Base-by-base conservation (phyloP, 1,139 yeast genomes). In the Protomyces inundatus region DNA sequence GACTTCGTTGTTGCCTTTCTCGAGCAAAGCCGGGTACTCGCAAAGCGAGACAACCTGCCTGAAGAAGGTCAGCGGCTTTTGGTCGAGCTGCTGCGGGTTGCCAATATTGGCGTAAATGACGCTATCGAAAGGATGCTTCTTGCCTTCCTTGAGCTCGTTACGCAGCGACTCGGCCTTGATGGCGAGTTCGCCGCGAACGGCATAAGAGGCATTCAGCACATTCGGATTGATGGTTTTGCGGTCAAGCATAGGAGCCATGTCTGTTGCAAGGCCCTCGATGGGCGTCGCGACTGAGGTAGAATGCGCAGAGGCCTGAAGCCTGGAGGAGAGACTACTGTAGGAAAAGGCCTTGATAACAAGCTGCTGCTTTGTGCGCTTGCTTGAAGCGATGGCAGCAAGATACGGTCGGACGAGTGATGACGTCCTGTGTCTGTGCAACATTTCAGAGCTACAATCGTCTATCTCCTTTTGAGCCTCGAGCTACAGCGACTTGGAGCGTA, bases 51-150 rank as follows among this genome's bases (percentile, higher is more conserved):
- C 78, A 3, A 91, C 96, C 74, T 91, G 96, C 72, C 98, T 82
- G 76, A 90, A 90, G 80, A 95, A 95, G n/a, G 96, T 89, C 71
- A 93, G 79, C 1, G 98, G 98, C 71, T 85, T 82, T 76, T 93
- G 99, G 71, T 89, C 93, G 71, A 93, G 81, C 74, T 91, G 98
- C 75, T 93, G 98, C 1, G 98, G 98, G 74, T 95, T 95, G 42
- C 98, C 98, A 68, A 93, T 93, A 75, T 95, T 93, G 67, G 97
- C 95, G 71, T 84, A 85, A 72, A 93, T 86, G 70, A 93, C 89
- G 67, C 82, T 77, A 56, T 81, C 78, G 73, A 90, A 95, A 0
- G 97, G 96, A 67, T 90, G 77, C 1, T 88, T 83, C 53, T 40
- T 33, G 45, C 55, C 77, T 73, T 36, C 50, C 62, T 75, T 73